phyloP scores from a whole-genome alignment of 148 eudicot species.

The Dysphania ambrosioides region DNA sequence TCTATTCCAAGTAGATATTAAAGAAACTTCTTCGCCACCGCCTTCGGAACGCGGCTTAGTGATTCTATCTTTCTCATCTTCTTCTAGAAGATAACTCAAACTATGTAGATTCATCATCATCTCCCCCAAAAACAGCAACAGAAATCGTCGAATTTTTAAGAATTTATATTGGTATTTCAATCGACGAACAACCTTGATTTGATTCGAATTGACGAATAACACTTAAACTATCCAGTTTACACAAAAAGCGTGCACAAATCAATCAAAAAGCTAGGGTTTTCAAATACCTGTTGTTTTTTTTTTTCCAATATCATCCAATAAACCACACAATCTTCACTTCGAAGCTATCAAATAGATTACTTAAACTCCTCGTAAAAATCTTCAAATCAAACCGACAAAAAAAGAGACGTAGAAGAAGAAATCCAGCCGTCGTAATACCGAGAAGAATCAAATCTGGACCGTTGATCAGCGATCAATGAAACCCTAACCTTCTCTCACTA shows the following conservation, averaged over 20 bases:
- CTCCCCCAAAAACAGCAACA: neutral
- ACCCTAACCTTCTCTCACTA: neutral
- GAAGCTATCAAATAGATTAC: neutral
- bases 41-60: neutral
- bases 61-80: neutral
- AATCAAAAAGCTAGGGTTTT: conserved; percentile 18
- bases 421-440: neutral
- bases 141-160: neutral
- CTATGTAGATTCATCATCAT: conserved; percentile 3
- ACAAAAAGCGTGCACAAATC: conserved; percentile 13
- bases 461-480: neutral
- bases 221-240: neutral
- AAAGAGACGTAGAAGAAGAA: neutral
- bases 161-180: neutral
- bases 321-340: conserved; percentile 1
- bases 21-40: conserved; percentile 1
- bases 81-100: neutral
- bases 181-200: neutral
- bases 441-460: neutral
- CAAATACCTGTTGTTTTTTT: conserved; percentile 15
- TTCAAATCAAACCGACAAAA: neutral
- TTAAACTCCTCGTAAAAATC: neutral
- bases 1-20: neutral
- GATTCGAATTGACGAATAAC: conserved; percentile 4
- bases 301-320: neutral